Percentiles rank a stretch among this genome's conserved stretches.
Evolutionary conservation across 1,284 basidiomycete species (phyloP).

Genomic region (Ustilago shanxiensis): DNA sequence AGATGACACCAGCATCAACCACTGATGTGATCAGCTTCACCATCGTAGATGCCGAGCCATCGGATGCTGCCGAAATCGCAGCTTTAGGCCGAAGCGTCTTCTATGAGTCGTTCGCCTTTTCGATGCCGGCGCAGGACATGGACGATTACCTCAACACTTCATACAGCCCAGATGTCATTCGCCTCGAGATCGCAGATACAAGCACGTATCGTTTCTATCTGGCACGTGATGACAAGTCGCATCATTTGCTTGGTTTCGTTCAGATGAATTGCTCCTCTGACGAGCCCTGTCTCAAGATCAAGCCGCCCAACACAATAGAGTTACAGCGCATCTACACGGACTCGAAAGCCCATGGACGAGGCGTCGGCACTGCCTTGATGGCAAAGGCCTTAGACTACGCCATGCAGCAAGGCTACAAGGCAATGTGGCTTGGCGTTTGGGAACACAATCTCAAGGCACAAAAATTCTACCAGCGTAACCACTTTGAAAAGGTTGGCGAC

Average conservation of each 20-base stretch:
- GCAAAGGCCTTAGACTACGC: conserved; percentile 17
- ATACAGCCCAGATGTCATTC: conserved; percentile 23
- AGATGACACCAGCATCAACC: conserved; percentile 1
- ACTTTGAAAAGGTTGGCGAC: conserved; percentile 23
- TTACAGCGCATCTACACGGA: conserved; percentile 49
- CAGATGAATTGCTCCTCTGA: conserved; percentile 32
- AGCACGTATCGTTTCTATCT: conserved; percentile 29
- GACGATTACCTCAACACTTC: conserved; percentile 35
- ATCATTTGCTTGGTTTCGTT: conserved; percentile 28
- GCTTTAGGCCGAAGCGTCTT: conserved; percentile 32
- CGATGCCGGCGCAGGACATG: conserved; percentile 42
- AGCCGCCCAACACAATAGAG: conserved; percentile 33
- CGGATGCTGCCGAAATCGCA: conserved; percentile 38
- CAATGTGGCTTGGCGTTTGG: conserved; percentile 44
- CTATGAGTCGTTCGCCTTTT: conserved; percentile 32
- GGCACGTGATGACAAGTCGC: conserved; percentile 16
- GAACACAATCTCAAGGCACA: conserved; percentile 41
- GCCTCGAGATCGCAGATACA: conserved; percentile 19
- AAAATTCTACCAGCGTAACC: conserved; percentile 32
- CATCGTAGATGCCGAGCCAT: conserved; percentile 7
- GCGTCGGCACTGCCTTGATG: conserved; percentile 32
- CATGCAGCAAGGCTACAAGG: conserved; percentile 19
- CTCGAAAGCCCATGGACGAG: conserved; percentile 33
- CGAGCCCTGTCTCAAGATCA: conserved; percentile 35
- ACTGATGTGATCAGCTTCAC: conserved; percentile 17